Evolutionary conservation across 495 filamentous ascomycete genomes (phyloP), one percentile per base, ranked within the genome.

Genomic region (Neurospora sp.): DNA sequence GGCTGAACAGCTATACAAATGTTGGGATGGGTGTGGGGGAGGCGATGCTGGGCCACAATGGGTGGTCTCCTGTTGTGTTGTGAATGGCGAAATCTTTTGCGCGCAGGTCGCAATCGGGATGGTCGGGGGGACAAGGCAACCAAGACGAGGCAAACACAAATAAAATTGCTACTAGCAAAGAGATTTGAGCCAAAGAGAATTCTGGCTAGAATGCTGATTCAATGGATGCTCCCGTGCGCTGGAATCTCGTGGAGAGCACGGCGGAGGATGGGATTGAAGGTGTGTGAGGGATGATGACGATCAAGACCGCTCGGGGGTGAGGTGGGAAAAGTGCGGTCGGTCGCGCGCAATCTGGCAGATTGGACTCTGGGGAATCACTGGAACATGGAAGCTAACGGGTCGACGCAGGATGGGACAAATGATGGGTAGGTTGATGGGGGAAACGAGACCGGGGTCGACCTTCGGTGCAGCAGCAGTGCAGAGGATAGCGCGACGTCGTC

Each of bases 41-140:
- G 48, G 70, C 41, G 27, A 20, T 20, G 27, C n/a, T 41, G n/a
- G n/a, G 73, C 39, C 31, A 45, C 10, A 42, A 65, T 31, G 27
- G 48, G 59, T 74, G 31, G n/a, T 22, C 31, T 39, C 68, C 61
- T 35, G 70, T 40, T 45, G 59, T 40, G 68, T 70, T 45, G 37
- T 37, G 45, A 72, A 69, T 70, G 73, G 75, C 48, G 74, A 80
- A 80, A 76, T 76, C 76, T 79, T 75, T 80, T 79, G 78, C 79
- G 78, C 78, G 79, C 73, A 73, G 70, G 20, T 39, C 75, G 71
- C 74, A 35, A 20, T 31, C 27, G 40, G 38, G 39, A 48, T 48
- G 72, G 69, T 61, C n/a, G 69, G 37, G 16, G 40, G 44, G 37
- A 41, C 35, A 68, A 44, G 22, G 70, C 40, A 68, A 20, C 41